phyloP scores from a whole-genome alignment of 805 yeast genomes.

The Barnettozyma pratensis region DNA sequence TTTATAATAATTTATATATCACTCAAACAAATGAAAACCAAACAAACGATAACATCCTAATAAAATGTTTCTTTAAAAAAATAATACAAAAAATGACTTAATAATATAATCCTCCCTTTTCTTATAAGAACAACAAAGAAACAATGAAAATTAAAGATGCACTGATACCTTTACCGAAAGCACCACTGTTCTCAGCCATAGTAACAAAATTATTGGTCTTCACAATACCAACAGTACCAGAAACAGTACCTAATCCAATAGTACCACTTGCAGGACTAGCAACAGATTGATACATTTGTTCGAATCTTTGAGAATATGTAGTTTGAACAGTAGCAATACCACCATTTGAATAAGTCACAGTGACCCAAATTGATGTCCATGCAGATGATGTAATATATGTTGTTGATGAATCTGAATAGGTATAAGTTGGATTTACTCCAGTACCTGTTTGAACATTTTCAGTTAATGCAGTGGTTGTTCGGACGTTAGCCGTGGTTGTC shows the following conservation, averaged over 20 bases:
- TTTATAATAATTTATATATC: no score
- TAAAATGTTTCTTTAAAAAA: no score
- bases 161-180: constrained; percentile 3
- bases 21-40: neutral
- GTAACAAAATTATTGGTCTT: constrained; percentile 43
- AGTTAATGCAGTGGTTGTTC: constrained; percentile 24
- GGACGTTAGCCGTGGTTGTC: constrained; percentile 11
- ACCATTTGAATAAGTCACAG: constrained; percentile 42
- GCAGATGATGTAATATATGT: constrained; percentile 26
- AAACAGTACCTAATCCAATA: constrained; percentile 72
- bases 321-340: constrained; percentile 42
- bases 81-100: neutral
- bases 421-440: constrained; percentile 22
- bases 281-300: constrained; percentile 39
- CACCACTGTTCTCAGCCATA: constrained; percentile 1
- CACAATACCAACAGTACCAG: constrained; percentile 64
- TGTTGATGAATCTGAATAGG: constrained; percentile 26
- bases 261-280: constrained; percentile 54
- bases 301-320: constrained; percentile 50
- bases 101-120: neutral
- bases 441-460: constrained; percentile 8
- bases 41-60: neutral
- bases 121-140: neutral
- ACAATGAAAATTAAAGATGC: neutral
- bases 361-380: constrained; percentile 44